These are phyloP conservation scores for Alternaria gansuensis DNA, from an alignment of 2,329 filamentous ascomycete species.

Conservation along the genomic window DNA sequence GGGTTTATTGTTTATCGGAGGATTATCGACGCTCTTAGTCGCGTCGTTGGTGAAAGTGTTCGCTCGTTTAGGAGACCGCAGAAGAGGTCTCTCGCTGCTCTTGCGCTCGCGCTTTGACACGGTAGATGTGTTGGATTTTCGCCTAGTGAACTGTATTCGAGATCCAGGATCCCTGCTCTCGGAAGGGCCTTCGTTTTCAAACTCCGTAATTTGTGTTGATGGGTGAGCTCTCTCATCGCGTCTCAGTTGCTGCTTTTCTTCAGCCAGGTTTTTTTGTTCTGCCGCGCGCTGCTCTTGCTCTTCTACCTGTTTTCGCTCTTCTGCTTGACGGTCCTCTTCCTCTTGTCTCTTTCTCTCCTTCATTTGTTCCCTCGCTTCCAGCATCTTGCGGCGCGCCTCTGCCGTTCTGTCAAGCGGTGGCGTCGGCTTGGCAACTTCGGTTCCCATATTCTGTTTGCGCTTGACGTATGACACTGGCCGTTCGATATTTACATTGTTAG, in stretches of 20 bases:
- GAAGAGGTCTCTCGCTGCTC: not conserved
- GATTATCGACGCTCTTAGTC: not conserved
- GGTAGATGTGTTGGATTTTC: not conserved
- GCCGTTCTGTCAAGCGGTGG: slow-evolving; percentile 3
- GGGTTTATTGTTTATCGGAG: not conserved
- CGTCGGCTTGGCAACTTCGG: not conserved
- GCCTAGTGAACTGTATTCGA: not conserved
- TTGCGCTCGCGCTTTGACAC: not conserved
- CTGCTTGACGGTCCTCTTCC: slow-evolving; percentile 2
- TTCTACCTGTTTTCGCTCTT: not conserved
- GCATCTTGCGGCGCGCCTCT: slow-evolving; percentile 1
- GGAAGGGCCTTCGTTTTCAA: not conserved
- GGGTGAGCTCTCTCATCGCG: not conserved
- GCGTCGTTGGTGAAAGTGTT: not conserved
- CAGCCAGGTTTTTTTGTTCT: not conserved
- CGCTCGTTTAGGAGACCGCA: not conserved
- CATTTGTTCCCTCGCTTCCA: not conserved
- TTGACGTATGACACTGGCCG: not conserved
- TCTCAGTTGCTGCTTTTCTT: not conserved
- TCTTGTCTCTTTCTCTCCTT: slow-evolving; percentile 3
- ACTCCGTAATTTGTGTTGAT: not conserved
- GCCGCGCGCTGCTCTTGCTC: not conserved
- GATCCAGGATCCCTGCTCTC: not conserved
- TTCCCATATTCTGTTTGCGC: not conserved
- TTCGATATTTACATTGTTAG: not conserved